phyloP scores from a whole-genome alignment of 768 basidiomycete species.

The Scleroderma bovista region DNA sequence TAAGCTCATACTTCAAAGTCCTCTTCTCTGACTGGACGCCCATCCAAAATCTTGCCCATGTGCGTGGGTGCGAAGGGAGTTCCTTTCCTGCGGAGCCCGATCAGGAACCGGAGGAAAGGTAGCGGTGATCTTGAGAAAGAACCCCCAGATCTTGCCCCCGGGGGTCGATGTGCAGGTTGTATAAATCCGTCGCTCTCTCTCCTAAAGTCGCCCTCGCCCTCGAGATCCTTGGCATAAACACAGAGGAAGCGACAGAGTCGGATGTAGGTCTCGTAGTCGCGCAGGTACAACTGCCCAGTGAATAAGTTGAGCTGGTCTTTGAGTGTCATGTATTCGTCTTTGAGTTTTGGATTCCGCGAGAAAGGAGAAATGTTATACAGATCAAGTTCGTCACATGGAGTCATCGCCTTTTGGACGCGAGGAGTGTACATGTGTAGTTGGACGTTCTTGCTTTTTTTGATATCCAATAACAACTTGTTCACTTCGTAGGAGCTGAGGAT shows the following conservation, averaged over 20 bases:
- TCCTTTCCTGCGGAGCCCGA: slow-evolving; percentile 35
- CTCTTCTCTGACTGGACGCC: slow-evolving; percentile 15
- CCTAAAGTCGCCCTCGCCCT: not conserved
- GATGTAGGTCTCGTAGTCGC: not conserved
- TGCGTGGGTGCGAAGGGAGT: slow-evolving; percentile 34
- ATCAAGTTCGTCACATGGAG: slow-evolving; percentile 30
- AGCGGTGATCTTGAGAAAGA: slow-evolving; percentile 36
- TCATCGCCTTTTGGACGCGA: slow-evolving; percentile 28
- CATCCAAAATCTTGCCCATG: slow-evolving; percentile 35
- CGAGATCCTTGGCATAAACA: not conserved
- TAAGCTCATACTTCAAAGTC: slow-evolving; percentile 19
- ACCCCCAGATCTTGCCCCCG: not conserved
- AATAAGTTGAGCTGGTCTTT: slow-evolving; percentile 10
- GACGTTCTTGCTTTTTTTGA: slow-evolving; percentile 29
- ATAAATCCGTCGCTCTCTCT: slow-evolving; percentile 47
- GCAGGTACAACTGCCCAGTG: not conserved
- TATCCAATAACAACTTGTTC: slow-evolving; percentile 32
- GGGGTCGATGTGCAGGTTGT: slow-evolving; percentile 8
- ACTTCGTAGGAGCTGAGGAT: slow-evolving; percentile 37
- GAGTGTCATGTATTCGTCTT: slow-evolving; percentile 14
- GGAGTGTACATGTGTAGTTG: slow-evolving; percentile 40
- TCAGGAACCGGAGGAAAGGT: slow-evolving; percentile 14
- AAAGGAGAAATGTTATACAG: slow-evolving; percentile 13
- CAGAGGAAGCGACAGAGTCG: not conserved
- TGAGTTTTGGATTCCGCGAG: slow-evolving; percentile 1